Conservation (phyloP, 1,284 basidiomycete species). For the Thecaphora thlaspeos region DNA sequence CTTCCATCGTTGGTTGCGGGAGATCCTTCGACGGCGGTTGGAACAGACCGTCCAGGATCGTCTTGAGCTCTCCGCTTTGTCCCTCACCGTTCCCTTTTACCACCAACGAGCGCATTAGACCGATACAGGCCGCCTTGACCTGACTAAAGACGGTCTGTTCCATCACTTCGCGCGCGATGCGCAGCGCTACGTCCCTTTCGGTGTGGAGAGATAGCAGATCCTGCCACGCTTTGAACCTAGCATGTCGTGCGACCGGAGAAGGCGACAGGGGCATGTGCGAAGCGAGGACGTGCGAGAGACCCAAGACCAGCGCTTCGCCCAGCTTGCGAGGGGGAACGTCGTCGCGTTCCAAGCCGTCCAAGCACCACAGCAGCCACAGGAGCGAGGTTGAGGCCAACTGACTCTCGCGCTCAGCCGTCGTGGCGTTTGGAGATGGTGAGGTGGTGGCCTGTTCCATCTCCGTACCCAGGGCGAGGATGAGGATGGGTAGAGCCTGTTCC, state of each 20-base stretch:
- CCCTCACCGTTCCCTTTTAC: too few species aligned
- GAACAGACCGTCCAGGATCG: too few species aligned
- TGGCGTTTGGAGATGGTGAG: too few species aligned
- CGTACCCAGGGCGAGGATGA: conserved; percentile 10
- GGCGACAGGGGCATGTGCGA: conserved; percentile 42
- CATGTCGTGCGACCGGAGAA: conserved; percentile 18
- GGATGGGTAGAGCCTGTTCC: conserved; percentile 1
- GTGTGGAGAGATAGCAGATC: conserved; percentile 13
- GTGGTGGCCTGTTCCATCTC: conserved; percentile 1
- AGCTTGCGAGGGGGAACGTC: conserved; percentile 6
- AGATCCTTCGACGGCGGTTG: too few species aligned
- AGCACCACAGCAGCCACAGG: conserved; percentile 6
- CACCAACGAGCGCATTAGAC: too few species aligned
- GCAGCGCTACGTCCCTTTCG: conserved; percentile 8
- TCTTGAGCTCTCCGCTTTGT: too few species aligned
- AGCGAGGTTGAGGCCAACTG: conserved; percentile 7
- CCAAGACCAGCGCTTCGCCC: conserved; percentile 10
- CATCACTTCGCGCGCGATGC: too few species aligned
- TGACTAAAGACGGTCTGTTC: too few species aligned
- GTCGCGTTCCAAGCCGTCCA: conserved; percentile 12
- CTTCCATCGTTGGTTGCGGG: conserved; percentile 2
- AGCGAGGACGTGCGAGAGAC: conserved; percentile 34
- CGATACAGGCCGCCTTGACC: too few species aligned
- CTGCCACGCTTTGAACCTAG: conserved; percentile 28
- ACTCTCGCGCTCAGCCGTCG: conserved; percentile 4